Base-by-base conservation (phyloP, 495 filamentous ascomycete genomes). In the Tuber brumale region DNA sequence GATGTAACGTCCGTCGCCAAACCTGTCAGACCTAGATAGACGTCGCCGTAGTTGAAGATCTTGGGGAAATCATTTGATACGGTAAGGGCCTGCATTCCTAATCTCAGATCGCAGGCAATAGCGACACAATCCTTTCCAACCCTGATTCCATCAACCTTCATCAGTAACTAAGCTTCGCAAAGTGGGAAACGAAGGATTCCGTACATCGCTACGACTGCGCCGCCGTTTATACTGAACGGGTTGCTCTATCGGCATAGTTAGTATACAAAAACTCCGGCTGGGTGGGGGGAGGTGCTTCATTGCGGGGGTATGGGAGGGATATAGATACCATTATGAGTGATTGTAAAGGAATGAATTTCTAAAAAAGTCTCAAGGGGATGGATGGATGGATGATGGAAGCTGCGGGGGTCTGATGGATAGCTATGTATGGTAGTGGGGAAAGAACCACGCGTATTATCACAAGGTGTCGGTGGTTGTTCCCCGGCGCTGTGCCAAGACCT, bases 1-100 rank as follows among this genome's bases (percentile, higher is more conserved):
- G 96, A 97, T 46, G 89, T 89, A 61, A 99, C 93, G 85, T 99
- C 95, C 75, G 95, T 98, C 39, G 96, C 95, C 37, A 99, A 92
- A 43, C 95, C 95, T 6, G 96, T 98, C 69, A 99, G 89, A 69
- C 95, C 95, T n/a, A 99, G 91, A 85, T 97, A 97, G 79, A 94
- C 93, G 84, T 94, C 92, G 83, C 93, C 94, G 88, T 97, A 97
- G 85, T 92, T 89, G 91, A 98, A 98, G 89, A 99, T 93, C 87
- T 99, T 99, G 86, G 95, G 95, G 89, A 97, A 98, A 91, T 97
- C 97, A 90, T 98, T 98, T 83, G 93, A 97, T 74, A 99, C 91
- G 57, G 95, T 99, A 84, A 99, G 89, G 82, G 96, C 88, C 88
- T 99, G 96, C 85, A 97, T 91, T 78, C 95, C 95, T 75, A 99